Percentiles rank a stretch among this genome's conserved stretches.
Evolutionary conservation across 192 early-diverging fungal species (phyloP).

Genomic region (Cetraspora pellucida): DNA sequence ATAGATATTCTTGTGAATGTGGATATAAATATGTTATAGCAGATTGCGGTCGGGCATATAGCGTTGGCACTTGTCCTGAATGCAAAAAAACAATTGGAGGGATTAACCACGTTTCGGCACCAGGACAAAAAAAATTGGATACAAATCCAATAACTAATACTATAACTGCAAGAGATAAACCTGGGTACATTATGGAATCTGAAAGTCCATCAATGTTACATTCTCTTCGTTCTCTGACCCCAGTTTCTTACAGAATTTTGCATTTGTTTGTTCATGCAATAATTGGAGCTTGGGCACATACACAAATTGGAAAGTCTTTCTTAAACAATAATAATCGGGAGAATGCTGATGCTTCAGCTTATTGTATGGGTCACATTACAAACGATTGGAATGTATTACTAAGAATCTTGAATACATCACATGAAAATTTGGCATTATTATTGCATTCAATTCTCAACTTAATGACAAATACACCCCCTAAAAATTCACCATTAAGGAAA

Average conservation of each 20-base stretch:
- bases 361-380: conserved; percentile 17
- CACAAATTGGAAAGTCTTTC: not conserved
- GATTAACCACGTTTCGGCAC: not conserved
- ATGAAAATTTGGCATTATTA: conserved; percentile 22
- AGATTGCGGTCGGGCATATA: conserved; percentile 8
- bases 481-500: not conserved
- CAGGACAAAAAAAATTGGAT: not conserved
- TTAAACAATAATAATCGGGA: not conserved
- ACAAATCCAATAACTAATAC: not conserved
- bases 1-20: conserved; percentile 32
- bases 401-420: not conserved
- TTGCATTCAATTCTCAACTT: conserved; percentile 15
- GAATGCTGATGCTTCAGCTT: not conserved
- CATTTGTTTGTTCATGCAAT: conserved; percentile 30
- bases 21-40: conserved; percentile 26
- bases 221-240: not conserved
- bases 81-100: not conserved
- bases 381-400: conserved; percentile 27
- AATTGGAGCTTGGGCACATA: conserved; percentile 1
- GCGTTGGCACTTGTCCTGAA: not conserved
- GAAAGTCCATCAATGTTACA: not conserved
- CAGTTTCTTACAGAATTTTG: conserved; percentile 13
- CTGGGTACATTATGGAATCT: conserved; percentile 23
- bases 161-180: not conserved
- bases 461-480: not conserved